Evolutionary conservation across 2,329 filamentous ascomycete genomes (phyloP), one percentile per base, ranked within the genome.

Genomic region (Ustulina deusta): DNA sequence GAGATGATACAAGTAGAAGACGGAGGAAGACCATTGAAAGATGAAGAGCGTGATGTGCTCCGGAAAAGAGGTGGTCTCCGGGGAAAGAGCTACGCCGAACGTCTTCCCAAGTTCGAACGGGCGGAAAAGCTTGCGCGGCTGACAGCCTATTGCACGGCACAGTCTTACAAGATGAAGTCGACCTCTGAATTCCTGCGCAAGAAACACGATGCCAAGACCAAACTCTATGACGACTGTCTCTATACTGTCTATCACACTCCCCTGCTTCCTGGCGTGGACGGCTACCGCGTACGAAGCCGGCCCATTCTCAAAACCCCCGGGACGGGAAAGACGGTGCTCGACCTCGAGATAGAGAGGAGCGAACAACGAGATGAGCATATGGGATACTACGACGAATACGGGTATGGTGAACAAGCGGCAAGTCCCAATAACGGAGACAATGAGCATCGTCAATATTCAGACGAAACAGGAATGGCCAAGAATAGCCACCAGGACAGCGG

Each of bases 191-290:
- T 99, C 78, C 84, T 97, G 69, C 91, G 92, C 74, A 92, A 93
- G 71, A 91, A 91, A 75, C 96, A 99, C 81, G 90, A 92, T 36
- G 95, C 94, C 0, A 91, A 94, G 81, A 97, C 95, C 15, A 99
- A 99, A 81, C 85, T 98, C 5, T 99, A 99, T 80, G 96, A 99
- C 79, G 96, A 99, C 79, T 99, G 96, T 77, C 84, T 99, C 27
- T 99, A 99, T 78, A 93, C 91, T 29, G 95, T 97, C 55, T 99
- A 99, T 79, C 94, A 97, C 77, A 83, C 97, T 34, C 96, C 96
- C 5, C 83, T 99, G 17, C 84, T 98, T 61, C 91, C 93, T 2
- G 96, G 95, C 0, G 89, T 85, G 54, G 94, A 97, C 56, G 95
- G 96, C 1, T 97, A 94, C 79, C 86, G 96, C 29, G 85, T 99